Conservation (phyloP, 2,329 filamentous ascomycete genomes). For the Colletotrichum phormii region DNA sequence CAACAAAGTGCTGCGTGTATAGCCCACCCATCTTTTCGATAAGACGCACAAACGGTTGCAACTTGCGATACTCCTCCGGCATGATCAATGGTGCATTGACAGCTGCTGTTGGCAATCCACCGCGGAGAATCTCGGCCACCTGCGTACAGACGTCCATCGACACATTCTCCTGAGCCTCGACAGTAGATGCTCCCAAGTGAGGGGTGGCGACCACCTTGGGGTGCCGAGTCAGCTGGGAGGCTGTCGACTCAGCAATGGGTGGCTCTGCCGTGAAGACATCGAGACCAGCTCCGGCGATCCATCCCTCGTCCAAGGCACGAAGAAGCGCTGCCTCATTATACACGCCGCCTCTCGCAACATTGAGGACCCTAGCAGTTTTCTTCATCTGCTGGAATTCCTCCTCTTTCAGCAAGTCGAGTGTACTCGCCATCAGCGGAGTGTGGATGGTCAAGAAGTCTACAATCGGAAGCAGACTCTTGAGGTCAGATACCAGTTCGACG, state of each 20-base stretch:
- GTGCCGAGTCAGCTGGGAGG: slow-evolving; percentile 73
- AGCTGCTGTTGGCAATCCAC: slow-evolving; percentile 79
- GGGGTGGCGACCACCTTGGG: slow-evolving; percentile 81
- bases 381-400: slow-evolving; percentile 79
- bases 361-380: slow-evolving; percentile 77
- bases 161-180: slow-evolving; percentile 87
- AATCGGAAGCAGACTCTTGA: slow-evolving; percentile 71
- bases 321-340: slow-evolving; percentile 82
- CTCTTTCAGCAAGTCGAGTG: slow-evolving; percentile 77
- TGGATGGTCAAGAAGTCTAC: slow-evolving; percentile 86
- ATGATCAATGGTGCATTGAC: slow-evolving; percentile 87
- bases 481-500: slow-evolving; percentile 69
- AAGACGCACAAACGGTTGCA: slow-evolving; percentile 81
- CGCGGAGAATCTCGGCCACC: slow-evolving; percentile 78
- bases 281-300: slow-evolving; percentile 80
- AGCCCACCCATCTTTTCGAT: slow-evolving; percentile 83
- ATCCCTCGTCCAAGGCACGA: slow-evolving; percentile 75
- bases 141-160: slow-evolving; percentile 86
- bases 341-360: slow-evolving; percentile 83
- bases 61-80: slow-evolving; percentile 81
- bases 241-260: slow-evolving; percentile 64
- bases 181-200: slow-evolving; percentile 82
- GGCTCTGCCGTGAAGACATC: slow-evolving; percentile 86
- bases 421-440: slow-evolving; percentile 82
- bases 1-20: slow-evolving; percentile 80